A percentile compares a stretch with the other conserved stretches of the same genome.
Conservation (phyloP, 2,329 filamentous ascomycete species). For the Sordariomycetes sp. region DNA sequence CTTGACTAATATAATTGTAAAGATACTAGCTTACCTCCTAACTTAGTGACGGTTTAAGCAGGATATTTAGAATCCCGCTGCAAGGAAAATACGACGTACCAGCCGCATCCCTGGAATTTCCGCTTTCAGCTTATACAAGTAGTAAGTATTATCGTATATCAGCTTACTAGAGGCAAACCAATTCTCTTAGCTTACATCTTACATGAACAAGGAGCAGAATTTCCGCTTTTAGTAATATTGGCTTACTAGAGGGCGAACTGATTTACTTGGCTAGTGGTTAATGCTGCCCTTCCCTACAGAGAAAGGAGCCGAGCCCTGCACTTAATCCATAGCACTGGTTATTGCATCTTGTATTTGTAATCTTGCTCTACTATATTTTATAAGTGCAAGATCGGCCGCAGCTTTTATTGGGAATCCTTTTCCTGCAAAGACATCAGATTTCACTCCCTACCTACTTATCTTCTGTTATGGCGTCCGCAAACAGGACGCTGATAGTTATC, state of each 20-base stretch:
- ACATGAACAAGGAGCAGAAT: background rate
- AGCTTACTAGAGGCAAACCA: too few relatives aligned
- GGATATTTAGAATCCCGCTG: background rate
- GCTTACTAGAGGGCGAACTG: background rate
- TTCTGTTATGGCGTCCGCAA: background rate
- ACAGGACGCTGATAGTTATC: background rate
- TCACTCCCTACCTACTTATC: background rate
- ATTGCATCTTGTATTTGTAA: background rate
- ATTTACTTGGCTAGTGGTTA: background rate
- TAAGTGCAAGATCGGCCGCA: background rate
- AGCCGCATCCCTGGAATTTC: background rate
- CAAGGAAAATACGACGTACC: background rate
- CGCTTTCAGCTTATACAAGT: too few relatives aligned
- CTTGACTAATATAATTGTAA: background rate
- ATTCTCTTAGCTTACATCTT: background rate
- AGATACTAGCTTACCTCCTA: background rate
- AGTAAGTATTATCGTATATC: too few relatives aligned
- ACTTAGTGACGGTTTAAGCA: background rate
- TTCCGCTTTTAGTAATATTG: background rate
- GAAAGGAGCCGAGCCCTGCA: background rate
- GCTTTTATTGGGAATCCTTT: background rate
- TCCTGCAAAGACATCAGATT: background rate
- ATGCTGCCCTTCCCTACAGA: background rate
- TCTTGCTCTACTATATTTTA: background rate
- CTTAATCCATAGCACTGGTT: background rate